Conservation (phyloP, 495 filamentous ascomycete species). For the Cetradonia linearis region DNA sequence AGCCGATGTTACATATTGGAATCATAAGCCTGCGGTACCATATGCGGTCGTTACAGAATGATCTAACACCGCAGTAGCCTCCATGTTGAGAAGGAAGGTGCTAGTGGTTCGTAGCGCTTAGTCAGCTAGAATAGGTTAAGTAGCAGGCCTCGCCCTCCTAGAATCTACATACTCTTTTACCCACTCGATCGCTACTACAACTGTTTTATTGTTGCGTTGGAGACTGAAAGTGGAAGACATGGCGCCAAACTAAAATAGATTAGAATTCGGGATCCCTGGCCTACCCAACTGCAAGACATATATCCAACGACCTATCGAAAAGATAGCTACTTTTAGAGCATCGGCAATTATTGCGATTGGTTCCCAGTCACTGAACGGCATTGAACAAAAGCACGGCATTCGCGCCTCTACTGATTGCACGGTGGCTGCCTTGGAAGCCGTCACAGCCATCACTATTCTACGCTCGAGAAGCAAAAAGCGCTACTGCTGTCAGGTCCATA, state of each 20-base stretch:
- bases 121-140: no score
- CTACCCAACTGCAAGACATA: background rate
- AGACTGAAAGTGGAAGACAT: background rate
- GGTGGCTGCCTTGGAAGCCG: background rate
- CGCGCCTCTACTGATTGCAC: background rate
- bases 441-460: background rate
- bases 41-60: slow-evolving; percentile 1
- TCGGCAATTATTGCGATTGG: background rate
- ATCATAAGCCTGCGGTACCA: background rate
- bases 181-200: no score
- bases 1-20: background rate
- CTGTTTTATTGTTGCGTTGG: background rate
- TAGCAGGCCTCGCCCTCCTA: no score
- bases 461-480: background rate
- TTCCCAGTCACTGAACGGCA: background rate
- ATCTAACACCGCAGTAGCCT: slow-evolving; percentile 2
- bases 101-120: no score
- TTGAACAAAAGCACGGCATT: background rate
- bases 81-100: no score
- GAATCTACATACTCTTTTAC: no score
- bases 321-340: background rate
- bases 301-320: background rate
- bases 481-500: background rate
- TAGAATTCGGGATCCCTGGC: background rate
- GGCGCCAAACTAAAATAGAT: background rate